Percentiles rank a stretch among this genome's conserved stretches.
phyloP scores from a whole-genome alignment of 495 filamentous ascomycete species.

The Hypoxylon lienhwacheense region DNA sequence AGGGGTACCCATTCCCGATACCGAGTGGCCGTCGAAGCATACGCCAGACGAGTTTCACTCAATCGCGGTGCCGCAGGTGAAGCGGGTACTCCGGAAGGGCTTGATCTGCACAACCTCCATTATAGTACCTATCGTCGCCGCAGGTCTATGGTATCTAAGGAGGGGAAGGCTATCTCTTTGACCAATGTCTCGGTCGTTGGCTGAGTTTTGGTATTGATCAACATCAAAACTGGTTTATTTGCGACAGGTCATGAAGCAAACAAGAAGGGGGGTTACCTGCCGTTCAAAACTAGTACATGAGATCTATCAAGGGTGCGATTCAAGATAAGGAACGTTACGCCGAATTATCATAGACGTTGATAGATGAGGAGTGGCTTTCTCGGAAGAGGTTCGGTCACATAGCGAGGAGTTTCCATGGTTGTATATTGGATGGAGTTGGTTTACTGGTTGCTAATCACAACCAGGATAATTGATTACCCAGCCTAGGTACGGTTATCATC shows the following conservation, averaged over 20 bases:
- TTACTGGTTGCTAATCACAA: not conserved
- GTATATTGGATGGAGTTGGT: not conserved
- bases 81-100: conserved; percentile 18
- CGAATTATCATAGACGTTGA: not conserved
- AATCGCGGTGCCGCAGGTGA: conserved; percentile 4
- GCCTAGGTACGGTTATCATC: not conserved
- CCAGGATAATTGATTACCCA: not conserved
- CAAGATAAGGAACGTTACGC: not conserved
- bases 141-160: conserved; percentile 26
- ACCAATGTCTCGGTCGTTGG: not conserved
- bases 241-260: not conserved
- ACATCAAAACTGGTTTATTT: too few relatives aligned
- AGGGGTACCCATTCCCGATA: conserved; percentile 35
- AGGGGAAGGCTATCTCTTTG: conserved; percentile 9
- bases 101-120: conserved; percentile 23
- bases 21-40: conserved; percentile 30
- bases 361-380: not conserved
- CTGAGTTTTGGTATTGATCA: too few relatives aligned
- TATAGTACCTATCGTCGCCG: conserved; percentile 20
- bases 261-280: not conserved
- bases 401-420: not conserved
- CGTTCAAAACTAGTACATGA: not conserved
- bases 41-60: conserved; percentile 32
- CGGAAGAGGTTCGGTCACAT: not conserved
- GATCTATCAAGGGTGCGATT: not conserved